Evolutionary conservation across 495 filamentous ascomycete genomes (phyloP), one percentile per base, ranked within the genome.

Genomic region (Penicillium macrosclerotiorum): DNA sequence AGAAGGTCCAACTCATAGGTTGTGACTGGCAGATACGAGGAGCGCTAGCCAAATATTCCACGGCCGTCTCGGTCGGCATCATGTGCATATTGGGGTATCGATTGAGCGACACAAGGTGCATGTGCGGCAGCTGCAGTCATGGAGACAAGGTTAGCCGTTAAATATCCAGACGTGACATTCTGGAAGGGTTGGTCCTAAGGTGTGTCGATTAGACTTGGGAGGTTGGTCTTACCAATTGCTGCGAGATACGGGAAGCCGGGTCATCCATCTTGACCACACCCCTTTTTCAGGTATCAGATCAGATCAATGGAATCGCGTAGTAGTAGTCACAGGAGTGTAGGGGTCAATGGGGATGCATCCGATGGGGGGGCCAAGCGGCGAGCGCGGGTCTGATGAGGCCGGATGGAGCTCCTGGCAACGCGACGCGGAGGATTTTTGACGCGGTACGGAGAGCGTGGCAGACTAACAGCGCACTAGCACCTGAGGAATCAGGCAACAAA

Each of bases 1-100:
- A 75, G 65, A 93, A 96, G 13, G 84, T 90, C 92, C 92, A 98
- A 59, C 80, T 84, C 77, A 96, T 90, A 5, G 90, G 77, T 26
- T 88, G 80, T 37, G 74, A 67, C 51, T 89, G 81, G 49, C 83
- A 84, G 27, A 88, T 84, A 53, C 82, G 84, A 3, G 88, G 86
- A n/a, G 89, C 90, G 58, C 81, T 73, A 45, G 86, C 67, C 43
- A 96, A 77, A 75, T 85, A 90, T 52, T 84, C 81, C 30, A 87
- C 80, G 6, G 88, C 83, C 42, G 88, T 83, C 18, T 82, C 74
- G 9, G 84, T 74, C 42, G 82, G 79, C 45, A 92, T 69, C 49
- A 75, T 69, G 22, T 80, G 78, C 63, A 84, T 78, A 32, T 75
- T 59, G 1, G 90, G 83, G 61, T 86, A 95, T 57, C 80, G 75